Evolutionary conservation across 2,329 filamentous ascomycete species (phyloP).

Genomic region (Curvularia eragrostidis): DNA sequence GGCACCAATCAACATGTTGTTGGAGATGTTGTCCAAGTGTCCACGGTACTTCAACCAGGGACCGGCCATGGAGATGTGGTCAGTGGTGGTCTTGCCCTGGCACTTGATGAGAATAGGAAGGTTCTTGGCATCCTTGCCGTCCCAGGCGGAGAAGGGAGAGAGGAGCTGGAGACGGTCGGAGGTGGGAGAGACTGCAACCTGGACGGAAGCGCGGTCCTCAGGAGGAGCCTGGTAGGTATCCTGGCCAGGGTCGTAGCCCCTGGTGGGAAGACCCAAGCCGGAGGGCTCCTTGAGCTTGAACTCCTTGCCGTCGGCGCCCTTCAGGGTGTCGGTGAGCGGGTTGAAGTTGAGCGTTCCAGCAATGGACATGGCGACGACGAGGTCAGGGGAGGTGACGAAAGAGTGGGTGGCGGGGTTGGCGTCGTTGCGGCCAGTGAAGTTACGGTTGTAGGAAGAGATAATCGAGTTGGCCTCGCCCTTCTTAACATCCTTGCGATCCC

Average conservation of each 20-base stretch:
- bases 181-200: slow-evolving; percentile 82
- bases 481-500: slow-evolving; percentile 91
- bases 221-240: slow-evolving; percentile 98
- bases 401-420: slow-evolving; percentile 94
- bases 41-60: slow-evolving; percentile 99
- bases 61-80: slow-evolving; percentile 96
- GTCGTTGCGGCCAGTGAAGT: slow-evolving; percentile 98
- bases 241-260: slow-evolving; percentile 87
- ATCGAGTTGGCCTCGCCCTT: slow-evolving; percentile 97
- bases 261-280: slow-evolving; percentile 78
- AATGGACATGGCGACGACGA: slow-evolving; percentile 85
- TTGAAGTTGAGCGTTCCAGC: slow-evolving; percentile 92
- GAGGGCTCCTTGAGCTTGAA: slow-evolving; percentile 84
- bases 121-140: slow-evolving; percentile 79
- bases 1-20: slow-evolving; percentile 99
- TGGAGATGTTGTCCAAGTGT: slow-evolving; percentile 98
- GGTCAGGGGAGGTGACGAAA: slow-evolving; percentile 88
- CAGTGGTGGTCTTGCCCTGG: slow-evolving; percentile 94
- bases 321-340: slow-evolving; percentile 88
- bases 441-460: slow-evolving; percentile 98
- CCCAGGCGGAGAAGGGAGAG: slow-evolving; percentile 83
- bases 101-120: slow-evolving; percentile 82
- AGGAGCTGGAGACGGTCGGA: slow-evolving; percentile 96
- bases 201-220: slow-evolving; percentile 72
- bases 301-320: slow-evolving; percentile 95